These are phyloP conservation scores for Simplicillium sp. DNA, from an alignment of 2,329 filamentous ascomycete species.

Conservation along the genomic window DNA sequence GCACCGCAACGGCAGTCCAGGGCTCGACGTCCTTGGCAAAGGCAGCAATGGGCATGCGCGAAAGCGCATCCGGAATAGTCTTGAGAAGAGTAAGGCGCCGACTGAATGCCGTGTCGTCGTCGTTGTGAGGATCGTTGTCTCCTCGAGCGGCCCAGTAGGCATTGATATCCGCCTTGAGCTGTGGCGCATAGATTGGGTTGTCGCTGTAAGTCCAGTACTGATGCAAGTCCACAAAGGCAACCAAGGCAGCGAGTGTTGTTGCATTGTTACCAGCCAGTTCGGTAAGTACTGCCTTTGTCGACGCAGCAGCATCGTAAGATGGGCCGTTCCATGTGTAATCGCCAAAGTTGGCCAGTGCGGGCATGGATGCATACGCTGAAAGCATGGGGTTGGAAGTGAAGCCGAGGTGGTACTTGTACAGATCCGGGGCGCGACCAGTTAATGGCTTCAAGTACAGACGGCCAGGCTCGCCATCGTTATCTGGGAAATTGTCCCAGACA, in stretches of 20 bases:
- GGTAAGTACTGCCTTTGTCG: constrained; percentile 2
- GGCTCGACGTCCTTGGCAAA: too few relatives aligned
- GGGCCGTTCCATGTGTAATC: constrained; percentile 9
- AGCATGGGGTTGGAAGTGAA: constrained; percentile 10
- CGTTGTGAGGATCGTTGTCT: too few relatives aligned
- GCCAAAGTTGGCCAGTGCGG: constrained; percentile 8
- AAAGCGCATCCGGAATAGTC: too few relatives aligned
- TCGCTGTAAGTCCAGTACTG: constrained; percentile 9
- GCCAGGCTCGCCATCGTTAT: constrained; percentile 6
- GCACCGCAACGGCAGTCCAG: too few relatives aligned
- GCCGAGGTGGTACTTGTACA: constrained; percentile 8
- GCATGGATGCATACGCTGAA: constrained; percentile 8
- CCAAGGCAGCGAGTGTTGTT: constrained; percentile 1
- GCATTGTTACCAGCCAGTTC: constrained; percentile 6
- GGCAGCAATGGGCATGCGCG: too few relatives aligned
- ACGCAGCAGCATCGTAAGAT: constrained; percentile 3
- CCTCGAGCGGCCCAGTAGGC: constrained; percentile 7
- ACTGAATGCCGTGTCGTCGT: too few relatives aligned
- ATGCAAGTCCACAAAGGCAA: constrained; percentile 7
- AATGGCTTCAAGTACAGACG: constrained; percentile 9
- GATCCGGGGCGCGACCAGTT: constrained; percentile 4
- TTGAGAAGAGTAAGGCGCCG: too few relatives aligned
- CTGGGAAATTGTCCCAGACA: constrained; percentile 10
- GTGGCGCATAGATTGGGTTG: constrained; percentile 4
- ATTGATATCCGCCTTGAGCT: constrained; percentile 6